A percentile compares a stretch with the other conserved stretches of the same genome.
phyloP scores from a whole-genome alignment of 2,329 filamentous ascomycete species.

The Mycogone perniciosa region DNA sequence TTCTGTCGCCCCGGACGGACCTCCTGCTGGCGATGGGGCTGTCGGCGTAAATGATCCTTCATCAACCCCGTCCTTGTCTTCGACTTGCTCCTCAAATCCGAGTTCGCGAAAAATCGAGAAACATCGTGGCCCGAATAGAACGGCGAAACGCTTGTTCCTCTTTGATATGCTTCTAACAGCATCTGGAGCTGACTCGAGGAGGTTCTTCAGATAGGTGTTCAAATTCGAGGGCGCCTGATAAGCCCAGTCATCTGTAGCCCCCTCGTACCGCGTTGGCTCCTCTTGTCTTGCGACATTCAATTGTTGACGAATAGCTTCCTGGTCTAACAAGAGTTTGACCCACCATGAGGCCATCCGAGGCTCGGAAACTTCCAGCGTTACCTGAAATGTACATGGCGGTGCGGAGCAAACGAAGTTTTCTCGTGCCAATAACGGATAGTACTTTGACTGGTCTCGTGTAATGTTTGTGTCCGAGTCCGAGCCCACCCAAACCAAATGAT shows the following conservation, averaged over 20 bases:
- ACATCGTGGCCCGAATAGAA: conserved; percentile 47
- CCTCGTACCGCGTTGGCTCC: conserved; percentile 44
- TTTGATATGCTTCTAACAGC: conserved; percentile 44
- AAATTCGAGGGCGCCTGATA: conserved; percentile 39
- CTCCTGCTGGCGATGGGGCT: conserved; percentile 26
- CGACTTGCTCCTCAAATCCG: conserved; percentile 39
- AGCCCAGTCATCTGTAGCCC: conserved; percentile 35
- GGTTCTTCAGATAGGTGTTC: conserved; percentile 46
- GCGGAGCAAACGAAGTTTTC: conserved; percentile 38
- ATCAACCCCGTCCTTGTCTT: conserved; percentile 34
- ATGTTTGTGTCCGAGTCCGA: conserved; percentile 24
- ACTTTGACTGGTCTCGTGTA: conserved; percentile 24
- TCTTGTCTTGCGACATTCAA: conserved; percentile 33
- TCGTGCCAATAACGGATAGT: conserved; percentile 32
- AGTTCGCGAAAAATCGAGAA: conserved; percentile 43
- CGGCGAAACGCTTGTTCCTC: conserved; percentile 50
- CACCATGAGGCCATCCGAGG: conserved; percentile 41
- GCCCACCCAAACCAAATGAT: conserved; percentile 32
- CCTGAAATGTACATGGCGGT: conserved; percentile 33
- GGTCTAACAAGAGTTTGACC: conserved; percentile 40
- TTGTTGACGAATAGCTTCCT: conserved; percentile 35
- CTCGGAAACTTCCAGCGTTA: conserved; percentile 43
- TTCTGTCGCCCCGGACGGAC: conserved; percentile 30
- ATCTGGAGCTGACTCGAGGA: conserved; percentile 33
- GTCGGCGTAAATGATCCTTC: conserved; percentile 33